These are phyloP conservation scores for Babjeviella inositovora DNA, from an alignment of 805 yeast species.

Conservation along the genomic window DNA sequence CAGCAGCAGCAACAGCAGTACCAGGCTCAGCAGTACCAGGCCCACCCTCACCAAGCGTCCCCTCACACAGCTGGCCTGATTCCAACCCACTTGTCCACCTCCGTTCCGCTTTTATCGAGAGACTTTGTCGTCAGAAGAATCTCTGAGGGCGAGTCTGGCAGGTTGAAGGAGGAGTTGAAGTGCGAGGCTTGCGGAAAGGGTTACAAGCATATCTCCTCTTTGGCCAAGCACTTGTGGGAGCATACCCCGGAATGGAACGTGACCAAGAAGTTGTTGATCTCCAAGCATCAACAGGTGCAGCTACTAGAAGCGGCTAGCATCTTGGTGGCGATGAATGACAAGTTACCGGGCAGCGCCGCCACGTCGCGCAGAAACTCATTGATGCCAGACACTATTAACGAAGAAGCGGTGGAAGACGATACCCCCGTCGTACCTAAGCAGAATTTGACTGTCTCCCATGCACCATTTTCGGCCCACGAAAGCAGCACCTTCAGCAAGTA, in stretches of 20 bases:
- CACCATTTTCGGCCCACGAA: too few species aligned
- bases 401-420: conserved; percentile 2
- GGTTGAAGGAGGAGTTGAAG: conserved; percentile 68
- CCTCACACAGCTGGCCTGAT: conserved; percentile 2
- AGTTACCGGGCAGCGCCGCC: conserved; percentile 1
- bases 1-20: conserved; percentile 2
- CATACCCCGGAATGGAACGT: conserved; percentile 91
- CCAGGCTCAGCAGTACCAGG: conserved; percentile 1
- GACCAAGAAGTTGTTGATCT: conserved; percentile 63
- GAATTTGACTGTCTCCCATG: too few species aligned
- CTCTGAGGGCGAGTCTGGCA: conserved; percentile 75
- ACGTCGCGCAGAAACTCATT: conserved; percentile 3
- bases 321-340: conserved; percentile 56
- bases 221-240: conserved; percentile 85
- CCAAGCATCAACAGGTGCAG: conserved; percentile 84
- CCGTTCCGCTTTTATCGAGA: conserved; percentile 31
- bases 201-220: conserved; percentile 75
- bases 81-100: conserved; percentile 7
- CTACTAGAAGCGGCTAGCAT: conserved; percentile 66
- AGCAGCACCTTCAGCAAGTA: too few species aligned
- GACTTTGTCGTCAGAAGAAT: conserved; percentile 73
- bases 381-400: conserved; percentile 1
- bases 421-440: too few species aligned
- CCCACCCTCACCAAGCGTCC: conserved; percentile 1
- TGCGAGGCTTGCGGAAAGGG: conserved; percentile 92